phyloP scores from a whole-genome alignment of 768 basidiomycete species.

The Mycena albidolilacea region DNA sequence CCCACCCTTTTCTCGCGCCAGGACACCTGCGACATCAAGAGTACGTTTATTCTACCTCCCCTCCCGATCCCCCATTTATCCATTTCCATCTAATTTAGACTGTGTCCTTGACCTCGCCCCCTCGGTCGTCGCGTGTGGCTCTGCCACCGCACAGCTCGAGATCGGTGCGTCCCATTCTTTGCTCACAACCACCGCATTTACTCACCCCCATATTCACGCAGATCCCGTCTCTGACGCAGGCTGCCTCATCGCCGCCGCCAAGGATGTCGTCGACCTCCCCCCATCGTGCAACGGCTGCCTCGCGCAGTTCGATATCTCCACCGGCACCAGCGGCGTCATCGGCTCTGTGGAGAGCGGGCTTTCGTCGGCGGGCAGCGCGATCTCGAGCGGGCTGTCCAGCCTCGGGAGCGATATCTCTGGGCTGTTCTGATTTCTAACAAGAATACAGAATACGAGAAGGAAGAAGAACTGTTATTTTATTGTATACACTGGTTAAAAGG shows the following conservation, averaged over 20 bases:
- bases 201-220: background rate
- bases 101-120: slow-evolving; percentile 35
- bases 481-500: background rate
- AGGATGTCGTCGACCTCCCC: slow-evolving; percentile 26
- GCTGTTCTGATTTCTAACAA: background rate
- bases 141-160: slow-evolving; percentile 32
- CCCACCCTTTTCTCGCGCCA: slow-evolving; percentile 22
- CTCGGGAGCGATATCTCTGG: slow-evolving; percentile 5
- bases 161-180: slow-evolving; percentile 18
- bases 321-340: background rate
- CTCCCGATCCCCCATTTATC: background rate
- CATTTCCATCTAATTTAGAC: background rate
- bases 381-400: slow-evolving; percentile 5
- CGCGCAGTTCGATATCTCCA: slow-evolving; percentile 25
- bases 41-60: slow-evolving; percentile 12
- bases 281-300: slow-evolving; percentile 33
- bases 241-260: slow-evolving; percentile 38
- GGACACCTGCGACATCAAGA: slow-evolving; percentile 23
- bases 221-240: slow-evolving; percentile 34
- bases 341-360: slow-evolving; percentile 9
- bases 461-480: background rate
- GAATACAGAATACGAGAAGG: background rate
- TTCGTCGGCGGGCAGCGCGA: background rate
- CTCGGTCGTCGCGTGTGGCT: slow-evolving; percentile 28
- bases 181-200: background rate